Evolutionary conservation across 352 stramenopile genomes (phyloP).

Genomic region (Phytophthora palmivora): DNA sequence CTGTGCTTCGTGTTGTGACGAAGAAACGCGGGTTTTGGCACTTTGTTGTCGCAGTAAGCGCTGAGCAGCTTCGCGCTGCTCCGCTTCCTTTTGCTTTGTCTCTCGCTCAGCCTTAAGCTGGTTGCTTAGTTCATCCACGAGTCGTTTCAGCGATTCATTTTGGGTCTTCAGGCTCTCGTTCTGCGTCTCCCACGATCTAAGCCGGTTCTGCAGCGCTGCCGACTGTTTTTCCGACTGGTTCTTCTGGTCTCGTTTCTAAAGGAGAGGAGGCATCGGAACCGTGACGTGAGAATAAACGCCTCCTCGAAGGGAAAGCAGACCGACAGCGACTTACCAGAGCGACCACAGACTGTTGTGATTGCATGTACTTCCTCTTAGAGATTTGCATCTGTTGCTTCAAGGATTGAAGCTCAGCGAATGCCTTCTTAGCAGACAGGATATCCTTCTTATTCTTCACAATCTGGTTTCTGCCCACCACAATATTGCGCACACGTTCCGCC

Average conservation of each 20-base stretch:
- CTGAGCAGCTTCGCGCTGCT: conserved; percentile 75
- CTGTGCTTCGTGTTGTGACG: conserved; percentile 69
- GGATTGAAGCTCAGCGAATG: conserved; percentile 94
- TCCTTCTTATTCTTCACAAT: conserved; percentile 90
- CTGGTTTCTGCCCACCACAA: conserved; percentile 80
- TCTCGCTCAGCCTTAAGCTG: conserved; percentile 81
- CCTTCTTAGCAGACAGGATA: conserved; percentile 92
- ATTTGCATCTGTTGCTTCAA: conserved; percentile 93
- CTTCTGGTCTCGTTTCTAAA: conserved; percentile 92
- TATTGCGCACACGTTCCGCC: conserved; percentile 80
- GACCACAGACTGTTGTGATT: conserved; percentile 92
- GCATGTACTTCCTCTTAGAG: conserved; percentile 82
- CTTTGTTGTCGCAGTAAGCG: conserved; percentile 70
- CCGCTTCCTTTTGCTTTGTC: conserved; percentile 63
- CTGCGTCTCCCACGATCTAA: conserved; percentile 83
- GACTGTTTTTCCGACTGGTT: conserved; percentile 92
- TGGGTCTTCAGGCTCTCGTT: conserved; percentile 63
- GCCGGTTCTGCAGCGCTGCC: conserved; percentile 74
- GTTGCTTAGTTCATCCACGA: conserved; percentile 72
- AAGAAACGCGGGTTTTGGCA: conserved; percentile 70
- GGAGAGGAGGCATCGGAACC: conserved; percentile 44
- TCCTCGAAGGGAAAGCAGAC: conserved; percentile 40
- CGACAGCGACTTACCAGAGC: conserved; percentile 81
- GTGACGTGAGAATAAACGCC: conserved; percentile 45
- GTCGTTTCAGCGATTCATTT: conserved; percentile 68